Conservation (phyloP, 176 grass and related monocot genomes). For the Musa beccarii region DNA sequence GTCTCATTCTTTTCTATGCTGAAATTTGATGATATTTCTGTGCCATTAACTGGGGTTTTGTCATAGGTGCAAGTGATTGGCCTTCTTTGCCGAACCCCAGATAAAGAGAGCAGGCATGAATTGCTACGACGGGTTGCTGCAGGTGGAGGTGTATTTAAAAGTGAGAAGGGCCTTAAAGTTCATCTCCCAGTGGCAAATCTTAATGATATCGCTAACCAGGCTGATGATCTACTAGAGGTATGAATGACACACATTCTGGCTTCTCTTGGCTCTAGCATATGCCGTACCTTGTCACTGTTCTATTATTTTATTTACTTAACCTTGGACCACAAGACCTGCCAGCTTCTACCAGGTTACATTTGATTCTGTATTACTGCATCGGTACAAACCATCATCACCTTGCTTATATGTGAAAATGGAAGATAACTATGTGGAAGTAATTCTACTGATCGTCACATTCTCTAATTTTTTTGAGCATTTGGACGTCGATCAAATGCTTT, state of each 20-base stretch:
- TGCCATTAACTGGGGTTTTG: not conserved
- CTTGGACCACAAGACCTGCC: not conserved
- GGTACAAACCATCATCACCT: no score
- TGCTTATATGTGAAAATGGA: no score
- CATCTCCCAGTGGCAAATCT: slow-evolving; percentile 87
- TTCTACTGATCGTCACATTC: no score
- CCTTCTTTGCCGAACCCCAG: slow-evolving; percentile 87
- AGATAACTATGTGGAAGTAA: no score
- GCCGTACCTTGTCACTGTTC: not conserved
- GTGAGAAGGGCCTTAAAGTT: slow-evolving; percentile 67
- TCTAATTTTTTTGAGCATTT: not conserved
- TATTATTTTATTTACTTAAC: not conserved
- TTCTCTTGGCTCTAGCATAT: not conserved
- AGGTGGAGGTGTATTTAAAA: slow-evolving; percentile 91
- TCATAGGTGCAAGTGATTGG: slow-evolving; percentile 92
- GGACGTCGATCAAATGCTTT: not conserved
- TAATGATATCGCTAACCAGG: slow-evolving; percentile 93
- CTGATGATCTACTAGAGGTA: slow-evolving; percentile 92
- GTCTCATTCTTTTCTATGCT: slow-evolving; percentile 10
- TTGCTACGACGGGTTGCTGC: slow-evolving; percentile 76
- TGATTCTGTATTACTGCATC: no score
- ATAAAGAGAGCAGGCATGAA: slow-evolving; percentile 87
- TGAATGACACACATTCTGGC: not conserved
- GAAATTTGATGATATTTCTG: not conserved
- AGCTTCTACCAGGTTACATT: no score